phyloP scores from a whole-genome alignment of 2,329 filamentous ascomycete species.

The Cyphellophora europaea region DNA sequence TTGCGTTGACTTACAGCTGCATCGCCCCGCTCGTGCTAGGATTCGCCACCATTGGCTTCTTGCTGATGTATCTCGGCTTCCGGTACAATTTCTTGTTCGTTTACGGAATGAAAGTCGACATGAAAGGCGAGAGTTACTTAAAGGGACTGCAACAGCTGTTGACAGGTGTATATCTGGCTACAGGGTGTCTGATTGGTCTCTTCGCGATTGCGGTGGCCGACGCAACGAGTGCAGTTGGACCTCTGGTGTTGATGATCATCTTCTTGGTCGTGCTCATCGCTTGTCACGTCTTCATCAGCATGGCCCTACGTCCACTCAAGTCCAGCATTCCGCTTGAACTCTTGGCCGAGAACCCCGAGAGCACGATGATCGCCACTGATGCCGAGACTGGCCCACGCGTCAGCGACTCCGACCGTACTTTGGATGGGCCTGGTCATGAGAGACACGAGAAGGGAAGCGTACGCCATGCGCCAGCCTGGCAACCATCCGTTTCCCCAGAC shows the following conservation, averaged over 20 bases:
- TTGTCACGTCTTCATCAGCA: conserved; percentile 54
- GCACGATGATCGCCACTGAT: conserved; percentile 6
- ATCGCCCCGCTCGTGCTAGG: conserved; percentile 78
- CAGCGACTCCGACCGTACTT: conserved; percentile 45
- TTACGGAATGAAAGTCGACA: conserved; percentile 70
- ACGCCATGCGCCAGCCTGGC: not conserved
- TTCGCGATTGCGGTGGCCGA: conserved; percentile 55
- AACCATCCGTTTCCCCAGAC: not conserved
- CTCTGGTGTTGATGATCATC: conserved; percentile 65
- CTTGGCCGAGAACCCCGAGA: conserved; percentile 10
- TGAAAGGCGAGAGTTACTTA: conserved; percentile 80
- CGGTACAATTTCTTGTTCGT: conserved; percentile 87
- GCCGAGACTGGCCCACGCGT: not conserved
- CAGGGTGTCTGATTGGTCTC: conserved; percentile 75
- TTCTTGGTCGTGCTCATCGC: conserved; percentile 67
- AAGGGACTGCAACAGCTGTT: conserved; percentile 76
- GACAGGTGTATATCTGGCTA: conserved; percentile 72
- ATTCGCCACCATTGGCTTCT: conserved; percentile 70
- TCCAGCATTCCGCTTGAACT: conserved; percentile 65
- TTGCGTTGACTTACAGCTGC: conserved; percentile 78
- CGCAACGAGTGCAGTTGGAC: conserved; percentile 39
- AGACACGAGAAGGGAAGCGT: not conserved
- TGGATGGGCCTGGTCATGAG: no score
- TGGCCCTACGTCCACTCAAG: conserved; percentile 33
- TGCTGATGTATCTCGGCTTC: conserved; percentile 76